phyloP scores from a whole-genome alignment of 1,284 basidiomycete species.

The Neotropicomus parvogracilis region DNA sequence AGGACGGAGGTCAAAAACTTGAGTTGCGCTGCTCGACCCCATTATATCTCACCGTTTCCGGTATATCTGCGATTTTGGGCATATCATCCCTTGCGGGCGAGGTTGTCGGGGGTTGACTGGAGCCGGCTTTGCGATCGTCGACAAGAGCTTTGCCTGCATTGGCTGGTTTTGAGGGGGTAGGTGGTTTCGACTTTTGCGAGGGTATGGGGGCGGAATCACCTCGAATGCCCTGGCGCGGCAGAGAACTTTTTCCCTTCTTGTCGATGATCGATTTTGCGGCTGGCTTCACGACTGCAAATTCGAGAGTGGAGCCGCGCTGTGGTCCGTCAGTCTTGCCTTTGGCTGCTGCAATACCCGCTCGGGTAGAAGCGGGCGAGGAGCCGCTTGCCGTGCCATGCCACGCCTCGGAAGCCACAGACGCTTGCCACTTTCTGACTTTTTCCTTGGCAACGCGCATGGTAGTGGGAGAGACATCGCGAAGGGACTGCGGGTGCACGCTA shows the following conservation, averaged over 20 bases:
- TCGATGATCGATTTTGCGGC: constrained; percentile 7
- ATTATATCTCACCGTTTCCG: constrained; percentile 28
- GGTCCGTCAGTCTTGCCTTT: constrained; percentile 9
- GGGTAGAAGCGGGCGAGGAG: constrained; percentile 2
- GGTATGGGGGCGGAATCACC: constrained; percentile 5
- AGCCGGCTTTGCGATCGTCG: not conserved
- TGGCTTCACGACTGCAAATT: constrained; percentile 34
- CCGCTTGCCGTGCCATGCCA: constrained; percentile 1
- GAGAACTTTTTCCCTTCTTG: constrained; percentile 19
- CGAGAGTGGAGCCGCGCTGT: constrained; percentile 22
- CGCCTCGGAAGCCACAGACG: constrained; percentile 18
- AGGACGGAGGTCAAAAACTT: constrained; percentile 13
- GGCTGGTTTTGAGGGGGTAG: constrained; percentile 4
- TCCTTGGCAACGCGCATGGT: constrained; percentile 28
- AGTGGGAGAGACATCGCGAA: constrained; percentile 16
- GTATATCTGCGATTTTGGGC: constrained; percentile 28
- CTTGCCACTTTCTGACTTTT: constrained; percentile 33
- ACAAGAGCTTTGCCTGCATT: not conserved
- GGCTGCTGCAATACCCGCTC: not conserved
- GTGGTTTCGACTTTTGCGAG: not conserved
- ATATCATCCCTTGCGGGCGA: constrained; percentile 4
- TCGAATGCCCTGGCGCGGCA: constrained; percentile 3
- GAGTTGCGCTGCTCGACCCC: constrained; percentile 3
- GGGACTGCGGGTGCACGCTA: not conserved
- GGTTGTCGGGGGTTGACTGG: constrained; percentile 1